Conservation (phyloP, 768 basidiomycete genomes). For the Boletus huronensis region DNA sequence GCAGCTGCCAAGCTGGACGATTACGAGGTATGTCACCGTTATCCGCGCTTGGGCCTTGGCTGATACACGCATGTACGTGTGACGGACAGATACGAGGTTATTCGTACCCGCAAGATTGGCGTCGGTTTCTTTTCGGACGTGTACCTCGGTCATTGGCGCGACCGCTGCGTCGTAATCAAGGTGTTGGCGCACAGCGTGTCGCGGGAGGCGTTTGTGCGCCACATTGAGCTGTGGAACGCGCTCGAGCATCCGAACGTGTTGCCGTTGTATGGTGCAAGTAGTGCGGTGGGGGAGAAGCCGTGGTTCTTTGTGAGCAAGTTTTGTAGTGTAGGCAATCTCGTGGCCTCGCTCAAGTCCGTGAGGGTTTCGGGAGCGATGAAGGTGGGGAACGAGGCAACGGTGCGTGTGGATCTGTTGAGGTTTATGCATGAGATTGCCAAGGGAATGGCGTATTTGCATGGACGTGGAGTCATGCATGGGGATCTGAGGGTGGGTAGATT, state of each 20-base stretch:
- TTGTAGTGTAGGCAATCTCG: constrained; percentile 60
- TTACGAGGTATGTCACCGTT: constrained; percentile 47
- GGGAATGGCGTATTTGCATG: constrained; percentile 81
- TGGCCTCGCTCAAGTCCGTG: constrained; percentile 48
- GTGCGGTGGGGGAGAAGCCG: constrained; percentile 61
- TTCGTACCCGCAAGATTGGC: constrained; percentile 65
- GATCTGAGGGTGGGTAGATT: constrained; percentile 63
- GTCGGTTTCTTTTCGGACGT: constrained; percentile 76
- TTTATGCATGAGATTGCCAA: constrained; percentile 72
- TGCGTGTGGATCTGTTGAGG: constrained; percentile 42
- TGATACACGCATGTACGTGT: background rate
- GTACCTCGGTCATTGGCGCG: constrained; percentile 72
- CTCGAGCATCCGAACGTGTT: constrained; percentile 70
- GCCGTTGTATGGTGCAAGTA: constrained; percentile 74
- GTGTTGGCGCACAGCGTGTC: constrained; percentile 62
- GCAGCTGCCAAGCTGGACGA: constrained; percentile 69
- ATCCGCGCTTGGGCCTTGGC: background rate
- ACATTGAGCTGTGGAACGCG: constrained; percentile 69
- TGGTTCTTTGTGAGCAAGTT: constrained; percentile 82
- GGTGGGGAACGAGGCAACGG: background rate
- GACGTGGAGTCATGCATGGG: constrained; percentile 66
- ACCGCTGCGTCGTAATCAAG: constrained; percentile 66
- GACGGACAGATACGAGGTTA: constrained; percentile 62
- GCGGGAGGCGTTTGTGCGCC: constrained; percentile 60
- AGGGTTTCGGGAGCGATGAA: background rate